A percentile compares a stretch with the other conserved stretches of the same genome.
phyloP scores from a whole-genome alignment of 2,329 filamentous ascomycete genomes.

The Trichoderma sp. region DNA sequence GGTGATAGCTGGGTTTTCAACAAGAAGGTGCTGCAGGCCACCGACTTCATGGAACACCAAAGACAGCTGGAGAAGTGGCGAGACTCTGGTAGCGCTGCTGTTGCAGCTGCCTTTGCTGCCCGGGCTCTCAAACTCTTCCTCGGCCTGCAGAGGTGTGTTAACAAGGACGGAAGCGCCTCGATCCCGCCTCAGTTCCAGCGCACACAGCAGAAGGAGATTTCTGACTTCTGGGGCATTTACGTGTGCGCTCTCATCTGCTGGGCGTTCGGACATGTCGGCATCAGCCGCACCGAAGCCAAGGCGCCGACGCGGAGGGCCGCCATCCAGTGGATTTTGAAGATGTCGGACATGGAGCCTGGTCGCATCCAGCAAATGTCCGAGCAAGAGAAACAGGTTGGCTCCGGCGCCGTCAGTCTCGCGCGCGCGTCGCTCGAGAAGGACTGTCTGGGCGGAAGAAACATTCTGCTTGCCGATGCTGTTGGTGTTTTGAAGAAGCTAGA shows the following conservation, averaged over 20 bases:
- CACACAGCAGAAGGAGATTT: constrained; percentile 38
- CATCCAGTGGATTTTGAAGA: constrained; percentile 38
- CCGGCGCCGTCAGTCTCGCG: constrained; percentile 48
- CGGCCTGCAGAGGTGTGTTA: constrained; percentile 23
- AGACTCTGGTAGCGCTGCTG: constrained; percentile 43
- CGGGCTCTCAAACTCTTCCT: constrained; percentile 50
- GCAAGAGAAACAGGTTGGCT: constrained; percentile 40
- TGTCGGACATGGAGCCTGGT: constrained; percentile 40
- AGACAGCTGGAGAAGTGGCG: constrained; percentile 46
- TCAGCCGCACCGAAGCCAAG: constrained; percentile 22
- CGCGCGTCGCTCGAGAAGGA: constrained; percentile 47
- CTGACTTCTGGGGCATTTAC: constrained; percentile 55
- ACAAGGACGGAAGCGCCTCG: constrained; percentile 11
- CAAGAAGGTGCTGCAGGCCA: constrained; percentile 47
- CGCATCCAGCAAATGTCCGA: constrained; percentile 38
- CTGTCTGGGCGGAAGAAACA: constrained; percentile 46
- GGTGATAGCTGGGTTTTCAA: constrained; percentile 59
- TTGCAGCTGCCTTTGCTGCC: constrained; percentile 50
- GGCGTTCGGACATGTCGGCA: constrained; percentile 46
- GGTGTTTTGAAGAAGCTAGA: constrained; percentile 52
- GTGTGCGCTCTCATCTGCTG: constrained; percentile 58
- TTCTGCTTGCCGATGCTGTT: constrained; percentile 52
- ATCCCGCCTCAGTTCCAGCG: constrained; percentile 15
- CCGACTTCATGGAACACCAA: constrained; percentile 47
- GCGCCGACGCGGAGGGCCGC: constrained; percentile 30